A percentile compares a stretch with the other conserved stretches of the same genome.
These are phyloP conservation scores for Cornus suecica DNA, from an alignment of 148 eudicot genomes.

Conservation along the genomic window DNA sequence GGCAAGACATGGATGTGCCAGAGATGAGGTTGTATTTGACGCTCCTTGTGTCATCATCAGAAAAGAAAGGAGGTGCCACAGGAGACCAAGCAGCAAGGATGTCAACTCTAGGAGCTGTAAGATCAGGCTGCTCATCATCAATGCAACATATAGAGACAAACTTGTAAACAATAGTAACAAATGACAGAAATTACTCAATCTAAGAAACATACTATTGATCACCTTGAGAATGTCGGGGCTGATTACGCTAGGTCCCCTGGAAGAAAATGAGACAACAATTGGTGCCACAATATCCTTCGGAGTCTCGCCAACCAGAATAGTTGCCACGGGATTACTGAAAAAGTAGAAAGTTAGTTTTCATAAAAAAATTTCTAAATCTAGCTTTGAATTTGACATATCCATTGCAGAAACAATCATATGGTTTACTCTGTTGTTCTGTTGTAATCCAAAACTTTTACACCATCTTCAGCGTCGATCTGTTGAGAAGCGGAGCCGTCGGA, in stretches of 20 bases:
- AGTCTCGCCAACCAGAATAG: conserved; percentile 1
- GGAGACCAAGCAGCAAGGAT: conserved; percentile 5
- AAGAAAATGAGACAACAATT: conserved; percentile 16
- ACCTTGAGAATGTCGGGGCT: conserved; percentile 10
- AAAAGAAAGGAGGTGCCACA: neutral
- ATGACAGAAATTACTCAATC: neutral
- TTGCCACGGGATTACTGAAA: conserved; percentile 3
- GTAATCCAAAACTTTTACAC: neutral
- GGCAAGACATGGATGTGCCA: conserved; percentile 23
- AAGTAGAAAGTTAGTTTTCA: neutral
- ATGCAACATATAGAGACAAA: neutral
- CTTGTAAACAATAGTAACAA: neutral
- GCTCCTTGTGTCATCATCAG: neutral
- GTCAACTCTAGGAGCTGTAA: conserved; percentile 7
- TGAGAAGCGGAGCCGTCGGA: too few species aligned
- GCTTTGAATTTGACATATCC: neutral
- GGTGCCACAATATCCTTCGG: neutral
- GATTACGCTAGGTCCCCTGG: conserved; percentile 10
- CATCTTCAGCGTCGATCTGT: neutral
- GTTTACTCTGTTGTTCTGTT: conserved; percentile 2
- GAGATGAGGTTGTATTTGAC: too few species aligned
- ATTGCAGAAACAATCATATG: neutral
- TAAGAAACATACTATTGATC: neutral
- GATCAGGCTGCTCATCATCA: conserved; percentile 4
- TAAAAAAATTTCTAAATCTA: neutral